phyloP scores from a whole-genome alignment of 331 rosid genomes.

The Dryas integrifolia region DNA sequence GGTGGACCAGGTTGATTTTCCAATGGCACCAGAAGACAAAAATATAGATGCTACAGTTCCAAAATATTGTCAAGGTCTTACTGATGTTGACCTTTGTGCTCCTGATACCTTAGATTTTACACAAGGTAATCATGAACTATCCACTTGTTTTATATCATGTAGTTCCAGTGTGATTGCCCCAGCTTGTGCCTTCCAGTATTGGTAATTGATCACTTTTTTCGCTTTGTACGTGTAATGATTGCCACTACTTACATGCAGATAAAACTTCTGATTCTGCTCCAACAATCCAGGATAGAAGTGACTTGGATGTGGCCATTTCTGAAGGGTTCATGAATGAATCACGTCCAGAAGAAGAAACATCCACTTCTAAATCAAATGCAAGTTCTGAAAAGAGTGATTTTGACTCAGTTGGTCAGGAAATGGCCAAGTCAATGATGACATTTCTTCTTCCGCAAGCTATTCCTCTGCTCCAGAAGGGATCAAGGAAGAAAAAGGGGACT shows the following conservation, averaged over 20 bases:
- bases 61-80: constrained; percentile 28
- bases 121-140: constrained; percentile 42
- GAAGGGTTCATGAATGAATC: constrained; percentile 36
- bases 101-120: constrained; percentile 49
- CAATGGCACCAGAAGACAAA: constrained; percentile 37
- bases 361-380: constrained; percentile 33
- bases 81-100: constrained; percentile 43
- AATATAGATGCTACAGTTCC: constrained; percentile 26
- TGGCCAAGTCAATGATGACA: constrained; percentile 76
- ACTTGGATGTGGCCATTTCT: constrained; percentile 28
- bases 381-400: constrained; percentile 40
- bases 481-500: constrained; percentile 39
- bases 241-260: constrained; percentile 45
- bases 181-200: constrained; percentile 13
- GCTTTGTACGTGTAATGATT: constrained; percentile 20
- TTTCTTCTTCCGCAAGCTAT: constrained; percentile 83
- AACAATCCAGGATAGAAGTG: constrained; percentile 34
- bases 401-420: constrained; percentile 62
- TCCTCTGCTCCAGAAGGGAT: constrained; percentile 58
- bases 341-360: constrained; percentile 37
- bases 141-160: constrained; percentile 9
- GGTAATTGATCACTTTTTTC: constrained; percentile 19
- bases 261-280: constrained; percentile 37
- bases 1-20: constrained; percentile 28
- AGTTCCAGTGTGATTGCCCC: constrained; percentile 4